These are phyloP conservation scores for Mycena metata DNA, from an alignment of 768 basidiomycete genomes.

Conservation along the genomic window DNA sequence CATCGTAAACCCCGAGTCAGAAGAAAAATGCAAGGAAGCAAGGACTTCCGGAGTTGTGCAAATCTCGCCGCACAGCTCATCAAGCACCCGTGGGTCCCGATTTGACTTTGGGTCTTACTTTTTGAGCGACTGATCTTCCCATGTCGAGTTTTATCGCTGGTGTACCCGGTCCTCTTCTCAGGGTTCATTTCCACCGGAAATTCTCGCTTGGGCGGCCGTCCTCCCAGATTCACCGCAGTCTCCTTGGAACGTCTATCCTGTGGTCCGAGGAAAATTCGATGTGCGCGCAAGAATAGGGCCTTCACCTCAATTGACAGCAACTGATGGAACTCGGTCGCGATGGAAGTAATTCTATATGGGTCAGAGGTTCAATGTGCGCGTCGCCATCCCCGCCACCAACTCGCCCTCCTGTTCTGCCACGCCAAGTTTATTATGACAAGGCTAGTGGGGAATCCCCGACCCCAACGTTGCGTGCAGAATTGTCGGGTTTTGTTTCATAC, in stretches of 20 bases:
- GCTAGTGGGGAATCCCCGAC: too few species aligned
- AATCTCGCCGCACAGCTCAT: not conserved
- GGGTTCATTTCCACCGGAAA: not conserved
- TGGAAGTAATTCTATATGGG: not conserved
- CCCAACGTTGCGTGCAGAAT: too few species aligned
- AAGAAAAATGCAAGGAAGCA: not conserved
- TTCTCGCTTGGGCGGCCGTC: not conserved
- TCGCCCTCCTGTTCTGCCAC: too few species aligned
- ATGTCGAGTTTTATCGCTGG: not conserved
- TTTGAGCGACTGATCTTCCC: not conserved
- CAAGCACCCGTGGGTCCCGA: not conserved
- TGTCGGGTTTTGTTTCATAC: too few species aligned
- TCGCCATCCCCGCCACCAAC: too few species aligned
- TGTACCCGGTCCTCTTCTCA: not conserved
- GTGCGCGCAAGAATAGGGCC: not conserved
- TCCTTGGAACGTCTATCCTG: too few species aligned
- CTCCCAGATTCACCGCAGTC: not conserved
- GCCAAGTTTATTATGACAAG: too few species aligned
- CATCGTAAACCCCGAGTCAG: not conserved
- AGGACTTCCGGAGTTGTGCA: not conserved
- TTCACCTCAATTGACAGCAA: not conserved
- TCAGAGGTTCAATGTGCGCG: too few species aligned
- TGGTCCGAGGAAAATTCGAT: too few species aligned
- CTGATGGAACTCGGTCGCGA: not conserved
- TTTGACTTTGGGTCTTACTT: not conserved